A percentile compares a stretch with the other conserved stretches of the same genome.
phyloP scores from a whole-genome alignment of 108 stramenopile species.

The Poteriospumella lacustris region DNA sequence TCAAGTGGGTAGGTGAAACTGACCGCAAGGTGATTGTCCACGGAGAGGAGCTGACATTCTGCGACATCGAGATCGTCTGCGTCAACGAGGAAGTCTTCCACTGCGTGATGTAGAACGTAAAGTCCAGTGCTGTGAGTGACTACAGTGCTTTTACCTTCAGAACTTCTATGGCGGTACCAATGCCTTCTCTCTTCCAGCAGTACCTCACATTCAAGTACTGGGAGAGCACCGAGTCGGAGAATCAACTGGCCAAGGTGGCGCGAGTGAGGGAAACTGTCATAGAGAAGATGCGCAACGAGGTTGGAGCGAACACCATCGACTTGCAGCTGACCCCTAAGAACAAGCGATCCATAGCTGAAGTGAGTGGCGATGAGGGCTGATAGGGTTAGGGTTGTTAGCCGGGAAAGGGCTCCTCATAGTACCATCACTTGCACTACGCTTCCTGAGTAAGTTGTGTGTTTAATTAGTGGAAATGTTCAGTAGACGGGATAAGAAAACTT shows the following conservation, averaged over 20 bases:
- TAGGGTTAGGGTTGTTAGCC: no score
- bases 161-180: conserved; percentile 1
- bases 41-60: not conserved
- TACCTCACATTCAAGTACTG: conserved; percentile 3
- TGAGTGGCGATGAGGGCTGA: not conserved
- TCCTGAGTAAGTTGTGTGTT: no score
- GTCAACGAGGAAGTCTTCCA: not conserved
- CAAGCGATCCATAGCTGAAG: not conserved
- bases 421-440: no score
- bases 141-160: not conserved
- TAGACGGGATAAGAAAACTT: no score
- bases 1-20: not conserved
- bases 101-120: not conserved
- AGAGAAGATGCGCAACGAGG: not conserved
- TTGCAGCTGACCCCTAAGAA: not conserved
- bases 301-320: not conserved
- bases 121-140: not conserved
- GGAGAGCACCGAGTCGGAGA: not conserved
- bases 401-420: no score
- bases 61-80: not conserved
- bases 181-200: not conserved
- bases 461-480: no score
- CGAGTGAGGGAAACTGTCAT: not conserved
- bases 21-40: not conserved
- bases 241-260: not conserved